Evolutionary conservation across 768 basidiomycete species (phyloP).

Genomic region (Amanita fuliginea): DNA sequence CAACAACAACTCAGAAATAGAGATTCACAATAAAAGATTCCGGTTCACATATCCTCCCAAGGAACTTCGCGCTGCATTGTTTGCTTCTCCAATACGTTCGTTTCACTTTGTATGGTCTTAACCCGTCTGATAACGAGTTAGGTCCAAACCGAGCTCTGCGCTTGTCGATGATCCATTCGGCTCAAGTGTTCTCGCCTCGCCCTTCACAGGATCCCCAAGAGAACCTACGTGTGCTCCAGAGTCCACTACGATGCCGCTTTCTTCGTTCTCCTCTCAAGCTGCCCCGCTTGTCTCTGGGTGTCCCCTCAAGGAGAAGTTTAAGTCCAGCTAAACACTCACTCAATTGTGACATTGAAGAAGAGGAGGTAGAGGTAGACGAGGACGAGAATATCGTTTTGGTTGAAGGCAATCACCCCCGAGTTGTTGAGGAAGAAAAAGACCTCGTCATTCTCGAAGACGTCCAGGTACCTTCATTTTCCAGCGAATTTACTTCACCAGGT

Average conservation of each 20-base stretch:
- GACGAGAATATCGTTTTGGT: conserved; percentile 47
- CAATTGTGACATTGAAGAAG: conserved; percentile 1
- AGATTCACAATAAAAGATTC: conserved; percentile 61
- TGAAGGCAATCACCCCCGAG: conserved; percentile 53
- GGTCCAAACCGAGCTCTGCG: conserved; percentile 37
- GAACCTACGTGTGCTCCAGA: conserved; percentile 54
- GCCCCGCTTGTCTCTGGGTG: conserved; percentile 13
- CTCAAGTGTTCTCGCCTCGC: conserved; percentile 61
- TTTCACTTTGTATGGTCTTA: conserved; percentile 9
- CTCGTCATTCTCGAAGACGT: conserved; percentile 66
- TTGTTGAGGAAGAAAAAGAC: conserved; percentile 60
- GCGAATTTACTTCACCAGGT: conserved; percentile 8
- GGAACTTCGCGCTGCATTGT: conserved; percentile 42
- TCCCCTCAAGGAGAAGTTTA: conserved; percentile 6
- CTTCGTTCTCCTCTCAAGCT: conserved; percentile 20
- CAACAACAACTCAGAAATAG: conserved; percentile 52
- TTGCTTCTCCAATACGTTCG: conserved; percentile 39
- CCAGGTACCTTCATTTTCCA: conserved; percentile 17
- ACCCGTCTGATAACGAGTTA: conserved; percentile 3
- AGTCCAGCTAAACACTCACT: conserved; percentile 1
- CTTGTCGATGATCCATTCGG: conserved; percentile 67
- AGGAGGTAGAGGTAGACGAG: conserved; percentile 25
- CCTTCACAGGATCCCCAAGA: conserved; percentile 48
- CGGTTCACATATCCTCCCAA: conserved; percentile 70
- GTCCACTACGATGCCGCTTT: conserved; percentile 34